Conservation (phyloP, 108 stramenopile genomes). For the Chaetoceros tenuissimus region DNA sequence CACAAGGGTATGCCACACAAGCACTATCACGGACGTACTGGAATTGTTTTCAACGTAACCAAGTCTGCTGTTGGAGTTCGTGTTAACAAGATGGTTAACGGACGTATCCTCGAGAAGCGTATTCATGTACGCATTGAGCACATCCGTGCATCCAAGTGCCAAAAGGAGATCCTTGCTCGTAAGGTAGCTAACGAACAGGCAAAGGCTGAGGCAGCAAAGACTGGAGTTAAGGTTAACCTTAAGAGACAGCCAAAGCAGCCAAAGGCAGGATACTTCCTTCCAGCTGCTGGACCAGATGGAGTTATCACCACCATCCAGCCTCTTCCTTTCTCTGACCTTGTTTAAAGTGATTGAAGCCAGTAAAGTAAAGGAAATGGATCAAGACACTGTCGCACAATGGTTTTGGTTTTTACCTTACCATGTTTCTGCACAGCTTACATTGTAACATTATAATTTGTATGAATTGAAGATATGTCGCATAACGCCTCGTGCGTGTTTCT, state of each 20-base stretch:
- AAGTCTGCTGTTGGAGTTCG: conserved; percentile 93
- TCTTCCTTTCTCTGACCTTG: conserved; percentile 86
- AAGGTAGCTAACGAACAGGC: conserved; percentile 69
- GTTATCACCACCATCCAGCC: conserved; percentile 86
- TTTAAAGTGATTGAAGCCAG: conserved; percentile 35
- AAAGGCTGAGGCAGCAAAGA: conserved; percentile 78
- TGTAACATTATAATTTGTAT: no score
- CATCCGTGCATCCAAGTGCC: conserved; percentile 92
- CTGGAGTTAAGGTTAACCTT: conserved; percentile 75
- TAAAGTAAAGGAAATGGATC: neutral
- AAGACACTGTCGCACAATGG: neutral
- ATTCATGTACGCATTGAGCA: conserved; percentile 99
- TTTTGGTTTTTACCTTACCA: neutral
- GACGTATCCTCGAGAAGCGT: conserved; percentile 96
- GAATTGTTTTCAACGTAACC: conserved; percentile 98
- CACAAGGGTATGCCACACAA: conserved; percentile 99
- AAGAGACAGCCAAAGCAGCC: conserved; percentile 94
- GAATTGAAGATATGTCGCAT: no score
- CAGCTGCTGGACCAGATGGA: conserved; percentile 53
- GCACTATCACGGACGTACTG: conserved; percentile 99
- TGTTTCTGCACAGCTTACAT: neutral
- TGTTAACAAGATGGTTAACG: conserved; percentile 98
- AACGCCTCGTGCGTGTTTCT: no score
- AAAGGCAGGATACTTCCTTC: conserved; percentile 89
- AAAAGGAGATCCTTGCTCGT: conserved; percentile 84